Conservation (phyloP, 305 asterid species). For the Fraxinus greggii region DNA sequence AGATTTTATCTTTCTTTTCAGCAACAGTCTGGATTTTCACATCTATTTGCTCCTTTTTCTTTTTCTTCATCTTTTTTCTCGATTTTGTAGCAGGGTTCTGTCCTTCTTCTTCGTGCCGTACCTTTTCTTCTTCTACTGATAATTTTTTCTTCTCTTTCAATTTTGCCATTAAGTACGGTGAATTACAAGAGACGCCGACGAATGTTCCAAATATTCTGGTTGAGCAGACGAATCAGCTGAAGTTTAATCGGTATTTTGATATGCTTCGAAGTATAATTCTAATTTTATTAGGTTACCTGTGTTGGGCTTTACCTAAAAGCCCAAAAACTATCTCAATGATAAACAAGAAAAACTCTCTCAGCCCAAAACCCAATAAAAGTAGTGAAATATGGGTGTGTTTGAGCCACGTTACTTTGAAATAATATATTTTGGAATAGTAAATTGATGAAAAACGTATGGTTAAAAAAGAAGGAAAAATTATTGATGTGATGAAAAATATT, state of each 20-base stretch:
- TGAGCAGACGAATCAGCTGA: neutral
- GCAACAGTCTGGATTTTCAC: constrained; percentile 40
- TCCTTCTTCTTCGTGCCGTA: neutral
- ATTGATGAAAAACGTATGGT: too few relatives aligned
- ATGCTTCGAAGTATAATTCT: neutral
- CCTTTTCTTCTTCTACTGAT: neutral
- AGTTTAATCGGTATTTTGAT: neutral
- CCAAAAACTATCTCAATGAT: neutral
- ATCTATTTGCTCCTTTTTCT: constrained; percentile 6
- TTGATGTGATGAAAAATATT: too few relatives aligned
- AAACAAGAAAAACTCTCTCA: neutral
- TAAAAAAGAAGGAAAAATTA: too few relatives aligned
- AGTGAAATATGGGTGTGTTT: too few relatives aligned
- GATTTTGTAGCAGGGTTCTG: constrained; percentile 4
- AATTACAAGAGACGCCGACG: neutral
- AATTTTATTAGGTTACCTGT: neutral
- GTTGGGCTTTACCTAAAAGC: neutral
- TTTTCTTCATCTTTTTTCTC: neutral
- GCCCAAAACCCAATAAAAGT: neutral
- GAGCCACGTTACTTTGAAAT: too few relatives aligned
- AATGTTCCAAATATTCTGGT: neutral
- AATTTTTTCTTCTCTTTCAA: constrained; percentile 1
- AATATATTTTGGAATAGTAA: too few relatives aligned
- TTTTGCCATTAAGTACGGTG: constrained; percentile 12
- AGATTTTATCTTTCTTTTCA: constrained; percentile 42